Base-by-base conservation (phyloP, 805 yeast species). In the Candida oleophila region DNA sequence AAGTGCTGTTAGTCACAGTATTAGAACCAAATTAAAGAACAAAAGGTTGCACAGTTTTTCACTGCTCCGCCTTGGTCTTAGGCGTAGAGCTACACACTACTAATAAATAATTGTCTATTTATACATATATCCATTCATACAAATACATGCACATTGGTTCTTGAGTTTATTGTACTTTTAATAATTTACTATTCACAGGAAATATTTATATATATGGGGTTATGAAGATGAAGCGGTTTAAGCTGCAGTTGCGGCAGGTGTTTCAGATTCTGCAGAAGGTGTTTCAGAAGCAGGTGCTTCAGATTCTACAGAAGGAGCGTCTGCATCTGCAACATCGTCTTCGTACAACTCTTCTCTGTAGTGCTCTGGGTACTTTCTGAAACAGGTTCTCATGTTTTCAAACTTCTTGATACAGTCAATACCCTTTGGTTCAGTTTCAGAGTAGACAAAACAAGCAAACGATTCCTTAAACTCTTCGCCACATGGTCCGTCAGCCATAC, bases 401-500 rank as follows among this genome's bases (percentile, higher is more conserved):
- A 92, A 94, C 72, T 87, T 87, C 58, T 87, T 89, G 56, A 92
- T 81, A 71, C 99, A 94, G 66, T 94, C 97, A 50, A 87, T 81
- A 42, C 99, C 99, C 74, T 92, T 92, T 63, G 98, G 97, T 64
- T 92, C 98, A 48, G 85, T 85, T 59, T 85, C 89, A 4, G 97
- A 90, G 74, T 86, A 90, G 38, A 94, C 92, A 62, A 94, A 94
- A 66, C 99, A 94, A 8, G 96, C 78, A 66, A 94, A 94, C 0
- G 99, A 98, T 44, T 81, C 89, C 50, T 65, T 65, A 49, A 64
- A 61, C 49, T 58, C 61, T 55, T 65, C 60, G 25, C 99, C 99
- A 72, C 99, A 94, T 46, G 99, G 98, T 0, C 99, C 99, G 54
- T 91, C 78, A 28, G 99, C 98, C 97, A 94, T 89, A 37, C 99